Base-by-base conservation (phyloP, 768 basidiomycete genomes). In the Boletus tylopilopsis region DNA sequence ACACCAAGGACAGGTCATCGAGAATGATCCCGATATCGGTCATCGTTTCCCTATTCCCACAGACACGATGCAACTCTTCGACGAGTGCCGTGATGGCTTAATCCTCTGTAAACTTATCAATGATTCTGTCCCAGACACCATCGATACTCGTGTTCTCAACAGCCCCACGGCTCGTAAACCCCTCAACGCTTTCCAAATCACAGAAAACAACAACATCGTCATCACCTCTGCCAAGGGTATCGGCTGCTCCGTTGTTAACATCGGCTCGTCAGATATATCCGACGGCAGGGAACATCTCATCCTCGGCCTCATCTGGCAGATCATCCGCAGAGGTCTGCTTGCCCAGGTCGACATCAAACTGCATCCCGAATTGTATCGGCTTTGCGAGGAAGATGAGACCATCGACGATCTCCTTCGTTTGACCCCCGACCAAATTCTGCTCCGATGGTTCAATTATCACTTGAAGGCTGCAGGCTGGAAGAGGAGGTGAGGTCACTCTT, bases 371-470 rank as follows among this genome's bases (percentile, higher is more conserved):
- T 68, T 98, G 50, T 99, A 97, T 67, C 80, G 96, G 13, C 77
- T 99, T 27, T 89, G 96, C 59, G 94, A 98, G 58, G 96, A 98
- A 49, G 96, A 83, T 22, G 96, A 99, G 78, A 98, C 94, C 0
- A 80, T 99, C 55, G 95, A 99, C 25, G 94, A 98, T 69, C 81
- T 99, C 48, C 76, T 99, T 53, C 78, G 89, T 47, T 70, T 99
- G 61, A 96, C 95, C 4, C 94, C 94, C 4, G 96, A 99, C 68
- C 96, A 98, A 71, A 95, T 99, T 57, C 73, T 99, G 19, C 69
- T 99, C n/a, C 76, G 96, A 37, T 99, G 96, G 96, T 98, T 99
- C 74, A 98, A 99, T 69, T 99, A 87, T 67, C 96, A 99, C 69
- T 75, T 99, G 56, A 98, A 96, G 66, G 89, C 90, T 9, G 96